These are phyloP conservation scores for Pleurotus citrinopileatus DNA, from an alignment of 768 basidiomycete species.

Conservation along the genomic window DNA sequence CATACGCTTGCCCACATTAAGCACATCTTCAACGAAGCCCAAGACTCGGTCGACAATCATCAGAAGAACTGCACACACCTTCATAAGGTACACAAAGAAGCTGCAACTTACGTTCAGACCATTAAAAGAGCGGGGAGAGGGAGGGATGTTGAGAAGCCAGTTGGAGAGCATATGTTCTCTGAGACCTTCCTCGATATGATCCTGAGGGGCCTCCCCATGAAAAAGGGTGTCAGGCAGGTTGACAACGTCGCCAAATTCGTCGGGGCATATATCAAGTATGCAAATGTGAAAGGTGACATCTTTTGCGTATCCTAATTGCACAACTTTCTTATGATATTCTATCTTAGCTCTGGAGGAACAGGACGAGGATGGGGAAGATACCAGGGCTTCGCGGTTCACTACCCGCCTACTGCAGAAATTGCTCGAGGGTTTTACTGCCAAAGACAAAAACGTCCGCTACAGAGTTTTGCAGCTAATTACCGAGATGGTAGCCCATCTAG, in stretches of 20 bases:
- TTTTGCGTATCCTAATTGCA: neutral
- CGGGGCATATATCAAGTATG: slow-evolving; percentile 70
- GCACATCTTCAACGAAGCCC: slow-evolving; percentile 79
- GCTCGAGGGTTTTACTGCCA: slow-evolving; percentile 75
- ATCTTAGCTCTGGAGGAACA: slow-evolving; percentile 36
- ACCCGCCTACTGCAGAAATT: slow-evolving; percentile 62
- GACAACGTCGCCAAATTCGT: slow-evolving; percentile 84
- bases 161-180: slow-evolving; percentile 78
- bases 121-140: slow-evolving; percentile 42
- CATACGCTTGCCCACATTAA: slow-evolving; percentile 31
- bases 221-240: slow-evolving; percentile 76
- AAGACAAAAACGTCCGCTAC: slow-evolving; percentile 85
- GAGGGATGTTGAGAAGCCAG: slow-evolving; percentile 40
- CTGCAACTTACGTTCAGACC: slow-evolving; percentile 48
- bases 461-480: slow-evolving; percentile 75
- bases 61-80: slow-evolving; percentile 86
- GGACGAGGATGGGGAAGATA: slow-evolving; percentile 52
- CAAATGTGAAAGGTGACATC: slow-evolving; percentile 70
- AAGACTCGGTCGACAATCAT: slow-evolving; percentile 74
- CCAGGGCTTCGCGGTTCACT: slow-evolving; percentile 66
- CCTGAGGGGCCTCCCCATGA: slow-evolving; percentile 59
- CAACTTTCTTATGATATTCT: neutral
- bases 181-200: slow-evolving; percentile 60
- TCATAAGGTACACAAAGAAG: slow-evolving; percentile 72
- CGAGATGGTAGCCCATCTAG: slow-evolving; percentile 76